A percentile compares a stretch with the other conserved stretches of the same genome.
phyloP scores from a whole-genome alignment of 768 basidiomycete species.

The Lactarius quietus region DNA sequence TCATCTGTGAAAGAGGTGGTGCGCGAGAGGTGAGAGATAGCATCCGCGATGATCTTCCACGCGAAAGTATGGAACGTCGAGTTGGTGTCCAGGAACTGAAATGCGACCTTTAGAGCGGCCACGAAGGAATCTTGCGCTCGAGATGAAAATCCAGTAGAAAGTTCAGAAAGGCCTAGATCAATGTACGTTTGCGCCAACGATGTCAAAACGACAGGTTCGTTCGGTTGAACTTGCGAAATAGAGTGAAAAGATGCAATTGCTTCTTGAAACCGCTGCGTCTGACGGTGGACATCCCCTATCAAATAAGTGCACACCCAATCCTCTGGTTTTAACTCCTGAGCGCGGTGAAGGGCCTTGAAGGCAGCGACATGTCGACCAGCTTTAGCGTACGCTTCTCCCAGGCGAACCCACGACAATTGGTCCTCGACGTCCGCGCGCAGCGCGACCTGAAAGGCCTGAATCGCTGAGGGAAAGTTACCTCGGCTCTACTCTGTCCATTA shows the following conservation, averaged over 20 bases:
- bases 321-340: conserved; percentile 64
- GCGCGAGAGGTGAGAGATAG: conserved; percentile 60
- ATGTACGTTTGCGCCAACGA: conserved; percentile 71
- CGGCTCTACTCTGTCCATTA: conserved; percentile 47
- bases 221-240: conserved; percentile 52
- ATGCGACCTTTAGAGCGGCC: conserved; percentile 49
- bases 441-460: conserved; percentile 82
- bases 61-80: conserved; percentile 64
- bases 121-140: conserved; percentile 74
- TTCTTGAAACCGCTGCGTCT: conserved; percentile 70
- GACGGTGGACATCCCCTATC: conserved; percentile 79
- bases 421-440: conserved; percentile 77
- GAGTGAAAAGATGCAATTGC: conserved; percentile 63
- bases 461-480: conserved; percentile 67
- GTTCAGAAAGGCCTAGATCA: conserved; percentile 63
- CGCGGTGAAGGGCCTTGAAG: conserved; percentile 77
- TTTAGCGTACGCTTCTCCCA: conserved; percentile 88
- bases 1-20: conserved; percentile 49
- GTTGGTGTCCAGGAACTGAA: conserved; percentile 47
- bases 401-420: conserved; percentile 78
- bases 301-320: conserved; percentile 85
- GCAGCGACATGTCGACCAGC: conserved; percentile 88
- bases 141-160: conserved; percentile 63
- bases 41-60: conserved; percentile 86
- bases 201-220: conserved; percentile 68